phyloP scores from a whole-genome alignment of 2,329 filamentous ascomycete genomes.

The Penicillium sp. region DNA sequence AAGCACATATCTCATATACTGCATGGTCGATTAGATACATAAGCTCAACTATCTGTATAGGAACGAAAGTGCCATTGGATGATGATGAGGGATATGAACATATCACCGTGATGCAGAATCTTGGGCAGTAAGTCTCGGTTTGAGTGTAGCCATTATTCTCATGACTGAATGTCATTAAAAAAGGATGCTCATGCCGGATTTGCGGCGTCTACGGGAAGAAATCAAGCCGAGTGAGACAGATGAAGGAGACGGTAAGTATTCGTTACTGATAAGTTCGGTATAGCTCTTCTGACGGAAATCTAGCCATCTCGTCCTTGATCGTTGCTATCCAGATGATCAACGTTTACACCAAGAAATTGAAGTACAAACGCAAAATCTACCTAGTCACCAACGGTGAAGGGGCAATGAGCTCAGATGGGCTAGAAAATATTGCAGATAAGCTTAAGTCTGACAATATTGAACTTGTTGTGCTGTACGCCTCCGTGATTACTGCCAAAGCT shows the following conservation, averaged over 20 bases:
- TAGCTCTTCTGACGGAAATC: conserved; percentile 18
- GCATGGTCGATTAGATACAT: neutral
- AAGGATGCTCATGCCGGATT: conserved; percentile 62
- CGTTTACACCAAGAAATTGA: conserved; percentile 72
- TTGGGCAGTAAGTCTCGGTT: conserved; percentile 56
- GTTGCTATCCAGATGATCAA: conserved; percentile 84
- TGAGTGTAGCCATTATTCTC: conserved; percentile 30
- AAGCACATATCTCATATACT: conserved; percentile 15
- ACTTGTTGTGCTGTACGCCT: conserved; percentile 68
- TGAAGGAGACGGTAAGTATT: conserved; percentile 63
- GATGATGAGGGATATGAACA: conserved; percentile 71
- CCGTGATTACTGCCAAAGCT: neutral
- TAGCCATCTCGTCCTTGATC: conserved; percentile 75
- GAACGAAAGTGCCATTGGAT: conserved; percentile 64
- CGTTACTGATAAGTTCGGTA: neutral
- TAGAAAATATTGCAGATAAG: conserved; percentile 66
- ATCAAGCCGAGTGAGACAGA: conserved; percentile 66
- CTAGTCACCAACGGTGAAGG: conserved; percentile 80
- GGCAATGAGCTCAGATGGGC: conserved; percentile 65
- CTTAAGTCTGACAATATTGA: conserved; percentile 74
- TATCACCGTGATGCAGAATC: conserved; percentile 65
- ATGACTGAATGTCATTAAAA: neutral
- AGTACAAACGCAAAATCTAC: conserved; percentile 75
- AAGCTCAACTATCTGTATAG: conserved; percentile 29
- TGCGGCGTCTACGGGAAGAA: conserved; percentile 60